These are phyloP conservation scores for Cadophora sp. DNA, from an alignment of 2,329 filamentous ascomycete genomes.

Conservation along the genomic window DNA sequence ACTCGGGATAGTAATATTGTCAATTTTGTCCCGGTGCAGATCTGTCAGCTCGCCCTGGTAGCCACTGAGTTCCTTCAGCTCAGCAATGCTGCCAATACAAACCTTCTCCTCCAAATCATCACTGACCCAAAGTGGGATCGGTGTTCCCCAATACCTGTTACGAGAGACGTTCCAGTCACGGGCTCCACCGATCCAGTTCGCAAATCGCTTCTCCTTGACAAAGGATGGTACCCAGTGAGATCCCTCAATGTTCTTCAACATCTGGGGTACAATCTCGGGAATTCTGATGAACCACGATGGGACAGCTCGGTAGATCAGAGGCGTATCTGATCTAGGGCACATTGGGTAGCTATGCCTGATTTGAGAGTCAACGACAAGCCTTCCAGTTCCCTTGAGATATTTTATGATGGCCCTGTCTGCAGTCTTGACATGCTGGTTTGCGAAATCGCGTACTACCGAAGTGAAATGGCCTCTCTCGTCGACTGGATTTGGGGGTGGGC, in stretches of 20 bases:
- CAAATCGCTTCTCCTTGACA: constrained; percentile 91
- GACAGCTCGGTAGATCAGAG: constrained; percentile 89
- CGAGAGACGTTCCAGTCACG: constrained; percentile 95
- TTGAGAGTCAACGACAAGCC: constrained; percentile 84
- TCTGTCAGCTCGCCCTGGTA: constrained; percentile 83
- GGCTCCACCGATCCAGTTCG: constrained; percentile 89
- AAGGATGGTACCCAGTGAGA: constrained; percentile 92
- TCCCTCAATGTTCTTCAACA: constrained; percentile 88
- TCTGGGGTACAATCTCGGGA: constrained; percentile 79
- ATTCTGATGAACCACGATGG: constrained; percentile 96
- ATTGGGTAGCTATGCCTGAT: constrained; percentile 92
- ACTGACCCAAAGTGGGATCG: constrained; percentile 89
- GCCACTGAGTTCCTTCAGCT: constrained; percentile 86
- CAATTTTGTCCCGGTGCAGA: constrained; percentile 90
- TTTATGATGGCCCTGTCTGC: constrained; percentile 96
- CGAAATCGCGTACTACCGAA: constrained; percentile 78
- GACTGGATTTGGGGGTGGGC: constrained; percentile 89
- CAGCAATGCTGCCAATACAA: constrained; percentile 83
- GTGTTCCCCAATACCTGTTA: constrained; percentile 95
- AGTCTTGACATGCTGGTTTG: constrained; percentile 86
- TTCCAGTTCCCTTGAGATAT: constrained; percentile 77
- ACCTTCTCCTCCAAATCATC: constrained; percentile 87
- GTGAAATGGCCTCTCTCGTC: constrained; percentile 84
- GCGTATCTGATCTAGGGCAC: constrained; percentile 94
- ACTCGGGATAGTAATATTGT: constrained; percentile 92